These are phyloP conservation scores for Calamus simplicifolius DNA, from an alignment of 176 grass and related monocot genomes.

Conservation along the genomic window DNA sequence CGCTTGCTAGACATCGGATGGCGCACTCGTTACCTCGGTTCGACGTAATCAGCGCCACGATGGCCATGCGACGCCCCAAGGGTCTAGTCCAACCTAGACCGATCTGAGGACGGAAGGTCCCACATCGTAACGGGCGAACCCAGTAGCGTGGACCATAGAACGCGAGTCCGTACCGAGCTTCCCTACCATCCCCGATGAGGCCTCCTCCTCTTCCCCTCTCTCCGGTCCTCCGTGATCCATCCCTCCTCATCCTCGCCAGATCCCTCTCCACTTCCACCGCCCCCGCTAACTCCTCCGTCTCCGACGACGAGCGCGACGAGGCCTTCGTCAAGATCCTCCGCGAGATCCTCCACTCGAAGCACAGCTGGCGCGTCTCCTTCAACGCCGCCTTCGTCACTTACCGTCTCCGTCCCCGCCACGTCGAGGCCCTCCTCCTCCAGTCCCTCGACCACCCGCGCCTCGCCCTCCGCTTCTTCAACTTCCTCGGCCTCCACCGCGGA, in stretches of 20 bases:
- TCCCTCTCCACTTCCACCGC: conserved; percentile 16
- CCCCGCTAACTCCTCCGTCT: not conserved
- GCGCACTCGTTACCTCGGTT: no score
- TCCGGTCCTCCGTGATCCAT: not conserved
- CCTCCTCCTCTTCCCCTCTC: conserved; percentile 3
- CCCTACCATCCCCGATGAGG: no score
- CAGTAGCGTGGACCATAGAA: no score
- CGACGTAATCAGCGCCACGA: no score
- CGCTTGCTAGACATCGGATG: no score
- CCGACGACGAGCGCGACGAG: conserved; percentile 9
- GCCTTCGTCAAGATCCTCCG: conserved; percentile 20
- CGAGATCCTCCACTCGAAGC: conserved; percentile 9
- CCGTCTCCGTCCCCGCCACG: conserved; percentile 8
- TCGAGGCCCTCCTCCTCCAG: conserved; percentile 16
- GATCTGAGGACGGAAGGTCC: no score
- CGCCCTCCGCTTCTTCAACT: conserved; percentile 19
- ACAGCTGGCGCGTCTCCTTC: conserved; percentile 11
- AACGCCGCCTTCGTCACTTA: conserved; percentile 6
- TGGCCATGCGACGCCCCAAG: no score
- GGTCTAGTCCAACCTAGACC: no score
- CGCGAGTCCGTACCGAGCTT: no score
- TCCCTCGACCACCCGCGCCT: conserved; percentile 5
- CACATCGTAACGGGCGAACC: no score
- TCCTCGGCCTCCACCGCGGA: conserved; percentile 18
- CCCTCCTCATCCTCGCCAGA: not conserved